These are phyloP conservation scores for Rhododendron williamsianum DNA, from an alignment of 148 eudicot species.

Conservation along the genomic window DNA sequence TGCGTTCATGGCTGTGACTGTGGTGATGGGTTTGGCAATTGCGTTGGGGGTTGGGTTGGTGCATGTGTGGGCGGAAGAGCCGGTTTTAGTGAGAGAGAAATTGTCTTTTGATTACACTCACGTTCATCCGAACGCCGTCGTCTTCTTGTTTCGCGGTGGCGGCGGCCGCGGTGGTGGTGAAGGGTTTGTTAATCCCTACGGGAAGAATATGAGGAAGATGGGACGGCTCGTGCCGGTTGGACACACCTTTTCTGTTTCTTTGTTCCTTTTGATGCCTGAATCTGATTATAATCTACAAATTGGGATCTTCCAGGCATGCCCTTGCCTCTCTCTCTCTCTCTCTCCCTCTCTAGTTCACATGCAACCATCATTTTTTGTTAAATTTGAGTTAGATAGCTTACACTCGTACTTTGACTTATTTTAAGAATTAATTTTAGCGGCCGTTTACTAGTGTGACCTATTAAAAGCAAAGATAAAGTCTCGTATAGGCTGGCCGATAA, in stretches of 20 bases:
- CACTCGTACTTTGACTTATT: too few species aligned
- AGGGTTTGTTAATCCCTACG: neutral
- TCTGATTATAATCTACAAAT: conserved; percentile 63
- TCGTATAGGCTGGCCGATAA: too few species aligned
- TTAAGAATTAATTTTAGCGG: too few species aligned
- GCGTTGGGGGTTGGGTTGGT: conserved; percentile 48
- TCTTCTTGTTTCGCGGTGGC: conserved; percentile 22
- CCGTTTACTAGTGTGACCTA: too few species aligned
- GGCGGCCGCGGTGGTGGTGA: neutral
- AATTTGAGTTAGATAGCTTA: too few species aligned
- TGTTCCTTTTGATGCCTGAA: conserved; percentile 67
- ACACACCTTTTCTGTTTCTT: conserved; percentile 41
- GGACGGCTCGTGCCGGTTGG: conserved; percentile 48
- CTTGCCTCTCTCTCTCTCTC: neutral
- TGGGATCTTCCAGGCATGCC: conserved; percentile 46
- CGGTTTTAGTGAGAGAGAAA: conserved; percentile 37
- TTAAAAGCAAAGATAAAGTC: too few species aligned
- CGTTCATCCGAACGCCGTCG: conserved; percentile 39
- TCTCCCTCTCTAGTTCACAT: neutral
- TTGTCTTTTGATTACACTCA: conserved; percentile 59
- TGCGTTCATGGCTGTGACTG: conserved; percentile 31
- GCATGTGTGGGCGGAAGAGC: conserved; percentile 58
- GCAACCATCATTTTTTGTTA: too few species aligned
- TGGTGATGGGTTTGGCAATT: conserved; percentile 38
- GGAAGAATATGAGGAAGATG: neutral